Evolutionary conservation across 2,329 filamentous ascomycete genomes (phyloP), one percentile per base, ranked within the genome.

Genomic region (Cladosporium colombiae): DNA sequence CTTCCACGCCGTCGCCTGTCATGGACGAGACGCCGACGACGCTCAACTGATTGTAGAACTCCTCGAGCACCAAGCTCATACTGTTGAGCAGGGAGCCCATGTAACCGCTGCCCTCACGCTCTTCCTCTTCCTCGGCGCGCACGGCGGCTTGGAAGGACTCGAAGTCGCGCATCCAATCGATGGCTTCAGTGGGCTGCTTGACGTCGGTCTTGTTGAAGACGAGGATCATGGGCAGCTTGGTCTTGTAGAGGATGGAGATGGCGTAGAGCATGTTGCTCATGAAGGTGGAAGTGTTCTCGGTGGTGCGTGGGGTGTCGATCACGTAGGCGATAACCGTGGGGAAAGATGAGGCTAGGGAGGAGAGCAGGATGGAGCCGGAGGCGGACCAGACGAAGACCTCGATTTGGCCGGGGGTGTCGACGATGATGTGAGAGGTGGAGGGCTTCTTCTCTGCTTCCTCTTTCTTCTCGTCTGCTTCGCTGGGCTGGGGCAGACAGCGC

Each of bases 241-340:
- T 98, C 83, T 98, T 98, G 86, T 99, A 99, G 18, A 99, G 86
- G 70, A 99, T 99, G 67, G 91, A 96, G 84, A 95, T 98, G 25
- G 95, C 95, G 79, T 99, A 99, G 52, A 99, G 88, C 95, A 99
- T 99, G 81, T 99, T 99, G 77, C 91, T 96, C 95, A 99, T 99
- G 80, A 99, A 99, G 0, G 95, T 99, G 69, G 91, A 93, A 0
- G 95, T 98, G 46, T 92, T 96, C 40, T 91, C 88, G 16, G 93
- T 96, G 25, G 93, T 96, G 63, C 95, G 89, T 3, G 96, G 95
- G 1, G 95, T 99, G 79, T 99, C 95, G 78, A 99, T 97, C 67
- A 99, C 87, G 80, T 98, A 99, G 65, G 95, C 95, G 72, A 99
- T 92, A 49, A 99, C 92, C 0, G 96, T 99, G 0, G 96, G 95